phyloP scores from a whole-genome alignment of 495 filamentous ascomycete genomes.

The Penicillium daleae region DNA sequence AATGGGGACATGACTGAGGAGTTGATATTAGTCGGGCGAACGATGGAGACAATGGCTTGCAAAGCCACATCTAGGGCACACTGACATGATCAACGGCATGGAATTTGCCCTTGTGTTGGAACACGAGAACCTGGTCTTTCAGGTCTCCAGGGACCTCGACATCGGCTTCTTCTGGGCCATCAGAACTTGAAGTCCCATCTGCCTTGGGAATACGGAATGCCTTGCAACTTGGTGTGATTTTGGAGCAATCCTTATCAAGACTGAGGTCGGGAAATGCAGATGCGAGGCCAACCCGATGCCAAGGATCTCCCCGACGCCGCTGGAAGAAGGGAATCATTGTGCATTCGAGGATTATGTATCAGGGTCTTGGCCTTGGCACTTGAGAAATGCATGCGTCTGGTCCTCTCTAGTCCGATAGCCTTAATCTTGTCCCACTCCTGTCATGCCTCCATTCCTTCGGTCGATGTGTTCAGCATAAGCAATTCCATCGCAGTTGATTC shows the following conservation, averaged over 20 bases:
- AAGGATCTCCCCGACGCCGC: conserved; percentile 22
- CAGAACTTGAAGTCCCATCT: conserved; percentile 22
- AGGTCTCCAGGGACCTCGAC: conserved; percentile 50
- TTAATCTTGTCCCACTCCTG: neutral
- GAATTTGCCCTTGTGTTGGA: conserved; percentile 58
- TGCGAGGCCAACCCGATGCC: conserved; percentile 46
- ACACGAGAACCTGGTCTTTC: conserved; percentile 62
- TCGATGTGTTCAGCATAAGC: neutral
- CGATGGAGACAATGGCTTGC: too few species aligned
- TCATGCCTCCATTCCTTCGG: neutral
- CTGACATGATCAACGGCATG: conserved; percentile 65
- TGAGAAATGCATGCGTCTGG: neutral
- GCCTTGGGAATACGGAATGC: conserved; percentile 54
- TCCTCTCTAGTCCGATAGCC: neutral
- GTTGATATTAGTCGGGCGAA: conserved; percentile 14
- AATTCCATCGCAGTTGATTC: neutral
- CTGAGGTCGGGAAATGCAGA: conserved; percentile 57
- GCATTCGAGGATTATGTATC: neutral
- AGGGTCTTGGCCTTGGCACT: neutral
- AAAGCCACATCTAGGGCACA: conserved; percentile 13
- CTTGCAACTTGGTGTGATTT: conserved; percentile 53
- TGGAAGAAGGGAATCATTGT: conserved; percentile 23
- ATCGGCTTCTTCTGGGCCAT: conserved; percentile 37
- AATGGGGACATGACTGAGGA: conserved; percentile 62
- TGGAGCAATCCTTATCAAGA: conserved; percentile 36